Conservation (phyloP, 192 early-diverging fungal genomes). For the Coemansia sp. region DNA sequence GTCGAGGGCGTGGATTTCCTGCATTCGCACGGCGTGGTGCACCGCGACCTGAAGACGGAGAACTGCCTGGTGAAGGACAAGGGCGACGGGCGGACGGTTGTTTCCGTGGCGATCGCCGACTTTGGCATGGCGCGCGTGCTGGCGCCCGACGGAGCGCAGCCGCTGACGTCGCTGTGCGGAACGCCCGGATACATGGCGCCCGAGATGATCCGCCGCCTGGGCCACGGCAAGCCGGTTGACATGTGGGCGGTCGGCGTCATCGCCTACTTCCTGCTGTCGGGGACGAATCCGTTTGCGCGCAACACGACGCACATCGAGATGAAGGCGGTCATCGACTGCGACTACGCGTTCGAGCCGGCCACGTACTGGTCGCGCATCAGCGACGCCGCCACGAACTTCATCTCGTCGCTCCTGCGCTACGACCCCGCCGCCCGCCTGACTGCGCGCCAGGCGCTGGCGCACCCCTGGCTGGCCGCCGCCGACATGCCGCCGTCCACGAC, state of each 20-base stretch:
- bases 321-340: conserved; percentile 61
- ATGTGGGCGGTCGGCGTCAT: conserved; percentile 84
- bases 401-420: conserved; percentile 63
- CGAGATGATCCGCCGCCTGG: conserved; percentile 51
- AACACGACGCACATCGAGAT: conserved; percentile 54
- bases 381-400: conserved; percentile 68
- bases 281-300: conserved; percentile 72
- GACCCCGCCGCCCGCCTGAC: conserved; percentile 74
- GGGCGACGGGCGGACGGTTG: conserved; percentile 47
- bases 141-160: conserved; percentile 50
- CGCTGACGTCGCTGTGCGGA: conserved; percentile 71
- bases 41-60: conserved; percentile 78
- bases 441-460: conserved; percentile 69
- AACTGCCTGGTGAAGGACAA: conserved; percentile 72
- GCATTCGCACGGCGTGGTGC: conserved; percentile 86
- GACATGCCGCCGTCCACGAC: neutral
- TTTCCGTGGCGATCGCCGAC: conserved; percentile 74
- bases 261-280: conserved; percentile 73
- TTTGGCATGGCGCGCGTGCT: conserved; percentile 77
- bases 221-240: conserved; percentile 77
- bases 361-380: conserved; percentile 68
- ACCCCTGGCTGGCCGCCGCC: conserved; percentile 67
- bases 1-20: conserved; percentile 79
- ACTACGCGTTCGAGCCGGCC: conserved; percentile 64
- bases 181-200: conserved; percentile 82